Conservation (phyloP, 176 grass and related monocot genomes). For the Themeda triandra region DNA sequence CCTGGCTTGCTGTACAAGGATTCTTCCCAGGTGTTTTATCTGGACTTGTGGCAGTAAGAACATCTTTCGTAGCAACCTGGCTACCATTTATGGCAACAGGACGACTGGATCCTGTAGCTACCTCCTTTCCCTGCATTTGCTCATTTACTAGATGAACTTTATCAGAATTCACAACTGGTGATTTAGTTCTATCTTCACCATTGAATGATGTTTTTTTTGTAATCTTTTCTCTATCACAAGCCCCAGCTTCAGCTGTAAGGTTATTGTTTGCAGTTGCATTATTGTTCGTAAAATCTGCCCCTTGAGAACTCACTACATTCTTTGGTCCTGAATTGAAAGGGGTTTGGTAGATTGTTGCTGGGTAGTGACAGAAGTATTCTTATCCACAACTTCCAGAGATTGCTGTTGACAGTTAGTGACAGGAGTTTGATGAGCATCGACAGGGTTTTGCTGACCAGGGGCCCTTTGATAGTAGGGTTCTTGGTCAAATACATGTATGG, state of each 20-base stretch:
- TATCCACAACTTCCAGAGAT: not conserved
- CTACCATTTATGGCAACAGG: conserved; percentile 4
- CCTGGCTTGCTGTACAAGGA: conserved; percentile 32
- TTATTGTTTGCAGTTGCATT: not conserved
- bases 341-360: conserved; percentile 9
- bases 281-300: not conserved
- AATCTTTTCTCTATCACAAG: conserved; percentile 28
- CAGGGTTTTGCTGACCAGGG: conserved; percentile 16
- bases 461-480: not conserved
- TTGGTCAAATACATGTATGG: too few relatives aligned
- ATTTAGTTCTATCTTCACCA: conserved; percentile 8
- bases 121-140: conserved; percentile 27
- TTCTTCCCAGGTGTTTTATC: conserved; percentile 9
- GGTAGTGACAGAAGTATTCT: conserved; percentile 6
- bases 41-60: not conserved
- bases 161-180: conserved; percentile 19
- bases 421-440: not conserved
- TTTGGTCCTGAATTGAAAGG: conserved; percentile 9
- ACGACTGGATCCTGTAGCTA: conserved; percentile 19
- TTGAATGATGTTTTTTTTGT: not conserved
- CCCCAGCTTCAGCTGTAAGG: conserved; percentile 8
- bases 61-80: conserved; percentile 18
- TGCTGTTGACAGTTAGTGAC: conserved; percentile 9
- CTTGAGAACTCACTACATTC: conserved; percentile 19
- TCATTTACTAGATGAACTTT: conserved; percentile 20